Evolutionary conservation across 129 eudicot species (phyloP).

Genomic region (Lonicera japonica): DNA sequence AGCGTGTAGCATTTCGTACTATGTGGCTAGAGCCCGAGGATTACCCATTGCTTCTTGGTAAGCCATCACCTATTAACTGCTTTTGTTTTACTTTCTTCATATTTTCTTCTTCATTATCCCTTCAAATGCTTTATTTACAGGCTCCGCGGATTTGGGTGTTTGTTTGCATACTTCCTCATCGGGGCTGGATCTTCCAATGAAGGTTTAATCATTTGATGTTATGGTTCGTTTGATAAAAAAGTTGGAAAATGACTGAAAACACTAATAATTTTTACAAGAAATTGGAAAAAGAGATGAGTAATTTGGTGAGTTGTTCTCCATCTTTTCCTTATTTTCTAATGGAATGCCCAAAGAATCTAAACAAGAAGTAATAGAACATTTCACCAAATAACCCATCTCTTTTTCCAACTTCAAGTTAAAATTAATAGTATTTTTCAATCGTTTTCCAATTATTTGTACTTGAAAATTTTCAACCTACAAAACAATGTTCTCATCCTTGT

Average conservation of each 20-base stretch:
- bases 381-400: no score
- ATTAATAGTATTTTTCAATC: no score
- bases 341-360: no score
- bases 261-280: no score
- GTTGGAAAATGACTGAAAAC: no score
- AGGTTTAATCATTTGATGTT: constrained; percentile 37
- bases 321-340: no score
- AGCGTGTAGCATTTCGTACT: constrained; percentile 87
- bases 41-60: constrained; percentile 95
- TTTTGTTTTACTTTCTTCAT: background rate
- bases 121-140: constrained; percentile 28
- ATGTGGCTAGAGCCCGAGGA: constrained; percentile 96
- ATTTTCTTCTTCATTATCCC: constrained; percentile 1
- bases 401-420: no score
- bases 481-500: background rate
- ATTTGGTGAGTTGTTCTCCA: background rate
- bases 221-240: no score
- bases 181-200: constrained; percentile 97
- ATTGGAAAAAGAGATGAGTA: no score
- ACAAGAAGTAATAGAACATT: no score
- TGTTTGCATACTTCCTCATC: constrained; percentile 98
- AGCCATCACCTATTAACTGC: constrained; percentile 3
- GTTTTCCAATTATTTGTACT: background rate
- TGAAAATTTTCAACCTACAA: background rate
- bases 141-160: constrained; percentile 97